Evolutionary conservation across 2,329 filamentous ascomycete species (phyloP).

Genomic region (Ophiostoma ulmi): DNA sequence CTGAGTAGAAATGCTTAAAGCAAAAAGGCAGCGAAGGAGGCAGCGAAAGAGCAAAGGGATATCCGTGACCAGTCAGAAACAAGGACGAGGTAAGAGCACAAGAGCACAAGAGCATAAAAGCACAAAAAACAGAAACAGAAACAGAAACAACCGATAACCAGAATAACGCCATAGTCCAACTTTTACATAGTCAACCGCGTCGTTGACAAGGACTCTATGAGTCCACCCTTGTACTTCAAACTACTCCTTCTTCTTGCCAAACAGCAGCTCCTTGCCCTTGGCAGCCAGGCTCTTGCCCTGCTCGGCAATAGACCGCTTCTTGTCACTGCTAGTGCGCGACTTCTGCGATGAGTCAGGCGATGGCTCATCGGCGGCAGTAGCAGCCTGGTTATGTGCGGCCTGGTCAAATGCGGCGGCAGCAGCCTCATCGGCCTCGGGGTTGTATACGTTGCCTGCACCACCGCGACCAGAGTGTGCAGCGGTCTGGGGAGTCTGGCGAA

Average conservation of each 20-base stretch:
- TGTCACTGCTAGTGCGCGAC: constrained; percentile 26
- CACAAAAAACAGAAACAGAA: neutral
- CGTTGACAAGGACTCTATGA: too few relatives aligned
- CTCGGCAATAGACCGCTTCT: neutral
- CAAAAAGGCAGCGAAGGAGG: neutral
- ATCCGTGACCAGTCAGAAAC: constrained; percentile 13
- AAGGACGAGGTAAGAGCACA: neutral
- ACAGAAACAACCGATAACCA: neutral
- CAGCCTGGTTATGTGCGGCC: constrained; percentile 1
- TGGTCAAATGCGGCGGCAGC: neutral
- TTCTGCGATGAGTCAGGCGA: constrained; percentile 12
- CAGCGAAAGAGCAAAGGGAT: neutral
- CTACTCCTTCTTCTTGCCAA: constrained; percentile 32
- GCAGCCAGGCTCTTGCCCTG: constrained; percentile 34
- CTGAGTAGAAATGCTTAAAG: neutral
- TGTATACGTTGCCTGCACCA: constrained; percentile 67
- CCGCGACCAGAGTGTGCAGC: constrained; percentile 66
- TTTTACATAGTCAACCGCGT: neutral
- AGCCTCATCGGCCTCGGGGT: constrained; percentile 41
- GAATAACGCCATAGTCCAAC: constrained; percentile 8
- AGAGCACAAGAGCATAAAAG: neutral
- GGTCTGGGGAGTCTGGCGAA: constrained; percentile 53
- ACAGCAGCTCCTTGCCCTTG: constrained; percentile 47
- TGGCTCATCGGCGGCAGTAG: constrained; percentile 35
- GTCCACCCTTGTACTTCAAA: too few relatives aligned